Conservation (phyloP, 2,329 filamentous ascomycete genomes). For the Fusarium pseudograminearum region DNA sequence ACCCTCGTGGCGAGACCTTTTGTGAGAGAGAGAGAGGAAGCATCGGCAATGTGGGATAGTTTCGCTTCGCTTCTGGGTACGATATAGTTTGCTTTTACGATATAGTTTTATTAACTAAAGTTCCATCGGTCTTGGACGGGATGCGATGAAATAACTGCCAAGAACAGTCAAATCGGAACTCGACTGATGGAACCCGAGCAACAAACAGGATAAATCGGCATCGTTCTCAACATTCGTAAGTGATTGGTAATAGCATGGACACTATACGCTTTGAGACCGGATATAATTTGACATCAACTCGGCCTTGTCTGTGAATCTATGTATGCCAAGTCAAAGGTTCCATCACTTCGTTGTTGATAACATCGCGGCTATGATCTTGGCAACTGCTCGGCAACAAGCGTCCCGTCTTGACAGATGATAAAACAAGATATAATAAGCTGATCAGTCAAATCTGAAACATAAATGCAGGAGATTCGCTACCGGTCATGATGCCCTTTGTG, state of each 20-base stretch:
- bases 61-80: not conserved
- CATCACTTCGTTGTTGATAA: not conserved
- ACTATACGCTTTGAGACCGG: not conserved
- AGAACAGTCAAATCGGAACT: not conserved
- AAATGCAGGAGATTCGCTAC: too few species aligned
- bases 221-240: not conserved
- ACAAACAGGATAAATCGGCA: not conserved
- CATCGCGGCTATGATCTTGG: not conserved
- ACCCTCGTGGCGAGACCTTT: not conserved
- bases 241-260: not conserved
- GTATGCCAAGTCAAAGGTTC: not conserved
- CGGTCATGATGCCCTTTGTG: not conserved
- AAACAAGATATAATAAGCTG: not conserved
- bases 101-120: not conserved
- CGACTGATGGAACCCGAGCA: not conserved
- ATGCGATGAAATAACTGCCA: not conserved
- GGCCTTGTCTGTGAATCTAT: not conserved
- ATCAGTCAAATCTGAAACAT: not conserved
- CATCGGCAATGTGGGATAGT: not conserved
- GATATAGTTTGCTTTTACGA: slow-evolving; percentile 1
- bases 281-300: not conserved
- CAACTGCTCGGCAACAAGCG: not conserved
- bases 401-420: not conserved
- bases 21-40: not conserved
- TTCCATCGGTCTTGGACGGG: not conserved